Conservation (phyloP, 306 rosid genomes). For the Quercus engelmannii region DNA sequence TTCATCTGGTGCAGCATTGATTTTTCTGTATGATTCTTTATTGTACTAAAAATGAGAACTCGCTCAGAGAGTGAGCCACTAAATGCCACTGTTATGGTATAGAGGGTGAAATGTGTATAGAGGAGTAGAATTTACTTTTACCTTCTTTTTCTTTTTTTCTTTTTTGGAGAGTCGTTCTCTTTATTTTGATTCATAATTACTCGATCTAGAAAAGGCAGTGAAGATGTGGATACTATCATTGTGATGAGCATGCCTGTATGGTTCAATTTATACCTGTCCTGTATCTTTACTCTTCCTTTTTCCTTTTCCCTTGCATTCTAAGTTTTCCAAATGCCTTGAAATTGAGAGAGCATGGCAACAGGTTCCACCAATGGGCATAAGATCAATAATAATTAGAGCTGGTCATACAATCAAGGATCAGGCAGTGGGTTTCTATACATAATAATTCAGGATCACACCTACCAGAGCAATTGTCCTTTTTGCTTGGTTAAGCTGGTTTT, state of each 20-base stretch:
- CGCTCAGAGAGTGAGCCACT: slow-evolving; percentile 9
- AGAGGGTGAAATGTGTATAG: slow-evolving; percentile 41
- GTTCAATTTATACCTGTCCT: not conserved
- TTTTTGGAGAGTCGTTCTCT: not conserved
- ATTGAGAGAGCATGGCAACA: not conserved
- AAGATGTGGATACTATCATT: not conserved
- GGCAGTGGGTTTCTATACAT: too few species aligned
- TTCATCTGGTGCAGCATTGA: slow-evolving; percentile 18
- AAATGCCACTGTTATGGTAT: slow-evolving; percentile 19
- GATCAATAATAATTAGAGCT: not conserved
- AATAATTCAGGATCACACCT: too few species aligned
- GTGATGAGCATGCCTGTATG: not conserved
- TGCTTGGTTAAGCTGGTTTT: too few species aligned
- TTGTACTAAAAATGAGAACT: slow-evolving; percentile 7
- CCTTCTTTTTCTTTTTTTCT: not conserved
- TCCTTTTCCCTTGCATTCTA: not conserved
- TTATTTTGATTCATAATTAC: not conserved
- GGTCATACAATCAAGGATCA: not conserved
- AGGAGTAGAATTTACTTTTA: slow-evolving; percentile 14
- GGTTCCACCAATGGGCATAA: not conserved
- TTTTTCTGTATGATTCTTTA: slow-evolving; percentile 15
- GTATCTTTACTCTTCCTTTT: not conserved
- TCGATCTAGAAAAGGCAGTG: slow-evolving; percentile 6
- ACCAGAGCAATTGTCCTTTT: too few species aligned
- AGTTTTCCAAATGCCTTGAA: not conserved